These are phyloP conservation scores for Cordyceps militaris DNA, from an alignment of 2,329 filamentous ascomycete species.

Conservation along the genomic window DNA sequence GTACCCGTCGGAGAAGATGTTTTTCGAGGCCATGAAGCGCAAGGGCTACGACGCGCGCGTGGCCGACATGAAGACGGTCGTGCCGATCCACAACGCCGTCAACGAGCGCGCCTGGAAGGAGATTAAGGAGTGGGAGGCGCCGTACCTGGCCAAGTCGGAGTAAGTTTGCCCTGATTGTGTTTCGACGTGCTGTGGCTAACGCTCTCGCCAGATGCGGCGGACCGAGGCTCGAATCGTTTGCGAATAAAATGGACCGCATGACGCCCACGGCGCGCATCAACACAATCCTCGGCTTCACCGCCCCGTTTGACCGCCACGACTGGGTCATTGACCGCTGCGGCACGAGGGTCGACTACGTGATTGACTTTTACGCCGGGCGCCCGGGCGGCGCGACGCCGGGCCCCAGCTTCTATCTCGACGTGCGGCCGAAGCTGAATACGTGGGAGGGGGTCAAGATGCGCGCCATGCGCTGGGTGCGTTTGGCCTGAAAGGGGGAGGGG, in stretches of 20 bases:
- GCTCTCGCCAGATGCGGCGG: slow-evolving; percentile 49
- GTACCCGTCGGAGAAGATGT: slow-evolving; percentile 94
- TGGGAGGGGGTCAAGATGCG: slow-evolving; percentile 65
- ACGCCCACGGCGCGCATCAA: slow-evolving; percentile 81
- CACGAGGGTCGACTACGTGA: slow-evolving; percentile 82
- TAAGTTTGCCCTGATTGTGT: slow-evolving; percentile 26
- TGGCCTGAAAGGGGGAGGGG: slow-evolving; percentile 31
- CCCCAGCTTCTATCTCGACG: slow-evolving; percentile 60
- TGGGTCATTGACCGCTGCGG: slow-evolving; percentile 95
- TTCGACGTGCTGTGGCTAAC: background rate
- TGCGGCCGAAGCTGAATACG: slow-evolving; percentile 60
- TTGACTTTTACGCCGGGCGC: slow-evolving; percentile 89
- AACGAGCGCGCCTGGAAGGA: slow-evolving; percentile 95
- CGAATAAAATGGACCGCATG: slow-evolving; percentile 61
- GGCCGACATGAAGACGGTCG: slow-evolving; percentile 80
- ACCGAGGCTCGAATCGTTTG: slow-evolving; percentile 76
- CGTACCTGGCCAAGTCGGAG: slow-evolving; percentile 52
- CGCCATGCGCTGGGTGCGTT: slow-evolving; percentile 40
- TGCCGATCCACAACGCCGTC: slow-evolving; percentile 96
- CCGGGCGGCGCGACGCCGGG: slow-evolving; percentile 29
- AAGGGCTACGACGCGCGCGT: slow-evolving; percentile 70
- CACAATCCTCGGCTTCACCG: slow-evolving; percentile 76
- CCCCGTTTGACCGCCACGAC: slow-evolving; percentile 93
- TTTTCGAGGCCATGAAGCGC: slow-evolving; percentile 93
- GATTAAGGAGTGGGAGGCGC: slow-evolving; percentile 82